Conservation (phyloP, 1,284 basidiomycete genomes). For the Chondrostereum purpureum region DNA sequence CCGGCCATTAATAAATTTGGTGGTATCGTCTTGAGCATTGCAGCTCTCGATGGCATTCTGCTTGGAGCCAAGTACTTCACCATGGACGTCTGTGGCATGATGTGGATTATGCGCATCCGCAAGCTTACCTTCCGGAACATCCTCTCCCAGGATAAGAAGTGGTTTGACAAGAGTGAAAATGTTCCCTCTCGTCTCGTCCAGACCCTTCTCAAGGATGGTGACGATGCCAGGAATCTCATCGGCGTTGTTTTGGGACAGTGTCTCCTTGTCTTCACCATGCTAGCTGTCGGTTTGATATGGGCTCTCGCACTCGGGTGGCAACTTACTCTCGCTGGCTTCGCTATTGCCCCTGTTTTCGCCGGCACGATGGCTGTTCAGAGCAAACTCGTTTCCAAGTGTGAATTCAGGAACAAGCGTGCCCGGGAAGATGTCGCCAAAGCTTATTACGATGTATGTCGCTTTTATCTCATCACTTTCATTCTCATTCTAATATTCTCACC, state of each 20-base stretch:
- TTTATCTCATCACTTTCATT: conserved; percentile 5
- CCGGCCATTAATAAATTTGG: conserved; percentile 65
- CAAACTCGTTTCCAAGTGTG: conserved; percentile 61
- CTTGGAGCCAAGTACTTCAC: conserved; percentile 71
- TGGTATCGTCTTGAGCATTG: conserved; percentile 65
- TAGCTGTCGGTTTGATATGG: conserved; percentile 81
- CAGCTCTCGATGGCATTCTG: conserved; percentile 70
- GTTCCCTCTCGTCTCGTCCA: conserved; percentile 66
- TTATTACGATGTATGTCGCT: conserved; percentile 72
- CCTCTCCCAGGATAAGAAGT: conserved; percentile 82
- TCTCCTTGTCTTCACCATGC: conserved; percentile 75
- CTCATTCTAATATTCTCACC: conserved; percentile 10
- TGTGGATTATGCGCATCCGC: conserved; percentile 75
- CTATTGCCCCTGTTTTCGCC: conserved; percentile 81
- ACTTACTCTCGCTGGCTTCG: conserved; percentile 86
- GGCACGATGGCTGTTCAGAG: conserved; percentile 70
- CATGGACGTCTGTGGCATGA: conserved; percentile 69
- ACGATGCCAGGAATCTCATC: conserved; percentile 81
- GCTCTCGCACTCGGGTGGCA: conserved; percentile 88
- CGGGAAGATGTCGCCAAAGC: conserved; percentile 80
- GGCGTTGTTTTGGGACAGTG: conserved; percentile 70
- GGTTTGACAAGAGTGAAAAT: conserved; percentile 77
- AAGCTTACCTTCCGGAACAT: conserved; percentile 52
- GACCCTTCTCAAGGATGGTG: conserved; percentile 82
- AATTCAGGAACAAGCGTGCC: conserved; percentile 75